phyloP scores from a whole-genome alignment of 208 protist species.

The Wallacemonas rigidus region DNA sequence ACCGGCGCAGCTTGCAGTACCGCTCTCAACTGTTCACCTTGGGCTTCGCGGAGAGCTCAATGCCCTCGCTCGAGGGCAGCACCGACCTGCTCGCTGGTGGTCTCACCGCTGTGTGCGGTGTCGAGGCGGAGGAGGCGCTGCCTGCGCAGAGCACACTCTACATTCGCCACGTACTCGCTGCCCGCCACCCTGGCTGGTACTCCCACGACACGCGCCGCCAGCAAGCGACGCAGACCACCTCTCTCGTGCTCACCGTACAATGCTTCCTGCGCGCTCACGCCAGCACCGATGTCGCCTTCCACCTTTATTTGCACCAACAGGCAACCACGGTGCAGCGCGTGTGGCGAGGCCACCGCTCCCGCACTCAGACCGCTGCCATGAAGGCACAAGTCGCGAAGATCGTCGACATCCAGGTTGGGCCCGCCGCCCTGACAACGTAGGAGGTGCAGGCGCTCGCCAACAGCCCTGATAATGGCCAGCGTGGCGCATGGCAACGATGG shows the following conservation, averaged over 20 bases:
- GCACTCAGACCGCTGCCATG: background rate
- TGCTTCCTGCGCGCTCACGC: conserved; percentile 33
- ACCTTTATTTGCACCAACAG: conserved; percentile 31
- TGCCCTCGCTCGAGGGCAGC: background rate
- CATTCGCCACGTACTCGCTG: conserved; percentile 31
- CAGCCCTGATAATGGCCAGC: too few relatives aligned
- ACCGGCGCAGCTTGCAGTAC: conserved; percentile 20
- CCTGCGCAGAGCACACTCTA: conserved; percentile 22
- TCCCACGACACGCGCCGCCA: conserved; percentile 7
- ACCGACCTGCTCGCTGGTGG: conserved; percentile 1
- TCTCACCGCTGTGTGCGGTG: background rate
- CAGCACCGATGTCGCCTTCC: conserved; percentile 30
- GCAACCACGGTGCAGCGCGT: conserved; percentile 44
- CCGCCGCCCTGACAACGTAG: background rate
- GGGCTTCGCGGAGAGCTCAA: conserved; percentile 5
- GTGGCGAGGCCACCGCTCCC: conserved; percentile 20
- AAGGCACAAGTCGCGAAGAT: conserved; percentile 5
- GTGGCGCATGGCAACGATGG: too few relatives aligned
- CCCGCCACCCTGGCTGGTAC: conserved; percentile 49
- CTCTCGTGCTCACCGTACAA: conserved; percentile 28
- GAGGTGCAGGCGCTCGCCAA: too few relatives aligned
- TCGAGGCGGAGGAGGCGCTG: conserved; percentile 19
- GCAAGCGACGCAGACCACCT: conserved; percentile 21
- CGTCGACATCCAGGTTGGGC: background rate
- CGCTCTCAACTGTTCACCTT: conserved; percentile 25